Base-by-base conservation (phyloP, 1,139 yeast genomes). In the Pichia sp. region DNA sequence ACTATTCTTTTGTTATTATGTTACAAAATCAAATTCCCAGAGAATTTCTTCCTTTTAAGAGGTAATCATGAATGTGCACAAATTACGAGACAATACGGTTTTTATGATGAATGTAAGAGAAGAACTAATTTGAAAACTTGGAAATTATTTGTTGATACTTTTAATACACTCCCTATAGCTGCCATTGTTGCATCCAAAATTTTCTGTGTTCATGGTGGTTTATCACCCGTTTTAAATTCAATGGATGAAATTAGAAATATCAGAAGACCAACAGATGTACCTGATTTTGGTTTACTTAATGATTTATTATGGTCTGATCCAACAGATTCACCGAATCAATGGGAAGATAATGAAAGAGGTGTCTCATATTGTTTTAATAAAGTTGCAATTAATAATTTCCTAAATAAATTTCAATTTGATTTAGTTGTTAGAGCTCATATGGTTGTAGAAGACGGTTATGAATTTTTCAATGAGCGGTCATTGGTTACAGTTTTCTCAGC, bases 401-500 rank as follows among this genome's bases (percentile, higher is more conserved):
- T 91, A 42, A 73, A 80, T 47, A 80, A 84, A 54, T 91, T 89
- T 59, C 93, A 91, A 28, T 88, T 91, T 62, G 97, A 91, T 64
- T 71, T 91, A 51, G 96, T 91, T 33, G 91, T 96, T 61, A 75
- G 98, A 52, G 97, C 97, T 15, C 97, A 91, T 64, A 89, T 91
- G 97, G 97, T 91, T 50, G 97, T 91, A 21, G 97, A 91, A 59
- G 98, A 91, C 60, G 98, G 98, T 2, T 91, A 91, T 61, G 97
- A 91, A 65, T 91, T 91, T 60, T 91, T 91, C 66, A 89, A 89
- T 60, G 96, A 89, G 60, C 72, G 95, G 41, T 84, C 95, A 22
- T 69, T 91, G 48, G 97, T 91, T 5, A 91, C 98, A 0, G 96
- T 91, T 12, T 91, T 91, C 61, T 78, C 88, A 42, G 98, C 98